phyloP scores from a whole-genome alignment of 2,329 filamentous ascomycete species.

The Fusarium nelsonii region DNA sequence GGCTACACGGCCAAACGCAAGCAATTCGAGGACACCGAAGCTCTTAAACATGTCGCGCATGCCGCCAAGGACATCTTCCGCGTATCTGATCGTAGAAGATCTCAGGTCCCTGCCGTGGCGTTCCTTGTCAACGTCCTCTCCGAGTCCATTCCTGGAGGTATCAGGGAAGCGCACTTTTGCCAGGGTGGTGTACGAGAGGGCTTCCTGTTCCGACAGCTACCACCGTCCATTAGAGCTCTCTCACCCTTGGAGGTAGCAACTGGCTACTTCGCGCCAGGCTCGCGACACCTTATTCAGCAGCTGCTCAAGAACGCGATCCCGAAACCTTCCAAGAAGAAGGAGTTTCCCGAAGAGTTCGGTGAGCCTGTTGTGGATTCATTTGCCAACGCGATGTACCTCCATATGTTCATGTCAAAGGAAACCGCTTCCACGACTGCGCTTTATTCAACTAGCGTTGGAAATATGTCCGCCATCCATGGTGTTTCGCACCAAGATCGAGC shows the following conservation, averaged over 20 bases:
- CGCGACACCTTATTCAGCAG: conserved; percentile 59
- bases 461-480: conserved; percentile 71
- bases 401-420: conserved; percentile 64
- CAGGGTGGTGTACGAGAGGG: conserved; percentile 79
- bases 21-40: conserved; percentile 64
- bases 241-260: conserved; percentile 73
- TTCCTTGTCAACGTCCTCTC: conserved; percentile 74
- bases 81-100: conserved; percentile 72
- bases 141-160: conserved; percentile 68
- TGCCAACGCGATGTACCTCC: conserved; percentile 69
- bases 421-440: conserved; percentile 69
- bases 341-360: conserved; percentile 58
- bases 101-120: conserved; percentile 76
- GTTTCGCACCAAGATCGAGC: conserved; percentile 72
- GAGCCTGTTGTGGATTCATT: conserved; percentile 65
- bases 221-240: conserved; percentile 60
- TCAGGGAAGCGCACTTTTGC: conserved; percentile 74
- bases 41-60: conserved; percentile 51
- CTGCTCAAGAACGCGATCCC: conserved; percentile 65
- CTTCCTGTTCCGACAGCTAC: conserved; percentile 68
- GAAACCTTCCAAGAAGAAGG: conserved; percentile 41
- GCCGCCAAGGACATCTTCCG: conserved; percentile 64
- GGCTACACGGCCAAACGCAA: conserved; percentile 67
- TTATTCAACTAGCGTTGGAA: conserved; percentile 72
- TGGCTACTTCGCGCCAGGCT: conserved; percentile 61